Evolutionary conservation across 805 yeast genomes (phyloP), one percentile per base, ranked within the genome.

Genomic region (Wickerhamiella brachini): DNA sequence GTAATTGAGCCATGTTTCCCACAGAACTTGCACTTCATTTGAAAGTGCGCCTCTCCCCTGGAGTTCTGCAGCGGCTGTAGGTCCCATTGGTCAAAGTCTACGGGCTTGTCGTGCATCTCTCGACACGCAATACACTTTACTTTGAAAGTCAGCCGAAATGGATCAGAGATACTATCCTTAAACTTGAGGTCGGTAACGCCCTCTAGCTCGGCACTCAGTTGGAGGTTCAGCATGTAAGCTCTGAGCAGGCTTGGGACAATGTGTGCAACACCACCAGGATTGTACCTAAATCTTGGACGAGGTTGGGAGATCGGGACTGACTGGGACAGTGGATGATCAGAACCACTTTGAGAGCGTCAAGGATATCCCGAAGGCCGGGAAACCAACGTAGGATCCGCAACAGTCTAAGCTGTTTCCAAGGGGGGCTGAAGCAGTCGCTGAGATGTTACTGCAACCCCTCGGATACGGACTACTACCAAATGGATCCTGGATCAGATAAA

Each of bases 21-120:
- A 66, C 96, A 87, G 54, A 71, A 70, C 53, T 78, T 77, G 65
- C 96, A 87, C 56, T 78, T 77, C 73, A 84, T 80, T 3, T 83
- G 81, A 61, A 88, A 85, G 55, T 81, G 85, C 7, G 95, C 94
- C 54, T 80, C 85, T 13, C 96, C 96, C 54, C 80, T 75, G 44
- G 89, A 77, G 0, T 85, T 87, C 1, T 75, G 64, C 23, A 86
- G 70, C 23, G 65, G 67, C 47, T 63, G 55, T 46, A 42, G 47
- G 44, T 54, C 95, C 56, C 74, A 77, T 51, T 78, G 68, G 64
- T 84, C 83, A 61, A 89, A 79, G 22, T 76, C 71, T 26, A 87
- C 76, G 15, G 78, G 77, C 57, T 87, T 85, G 20, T 76, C 77
- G 65, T 90, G 95, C 7, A 64, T 66, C 54, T 85, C 94, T 55